These are phyloP conservation scores for Turritis glabra DNA, from an alignment of 345 rosid genomes.

Conservation along the genomic window DNA sequence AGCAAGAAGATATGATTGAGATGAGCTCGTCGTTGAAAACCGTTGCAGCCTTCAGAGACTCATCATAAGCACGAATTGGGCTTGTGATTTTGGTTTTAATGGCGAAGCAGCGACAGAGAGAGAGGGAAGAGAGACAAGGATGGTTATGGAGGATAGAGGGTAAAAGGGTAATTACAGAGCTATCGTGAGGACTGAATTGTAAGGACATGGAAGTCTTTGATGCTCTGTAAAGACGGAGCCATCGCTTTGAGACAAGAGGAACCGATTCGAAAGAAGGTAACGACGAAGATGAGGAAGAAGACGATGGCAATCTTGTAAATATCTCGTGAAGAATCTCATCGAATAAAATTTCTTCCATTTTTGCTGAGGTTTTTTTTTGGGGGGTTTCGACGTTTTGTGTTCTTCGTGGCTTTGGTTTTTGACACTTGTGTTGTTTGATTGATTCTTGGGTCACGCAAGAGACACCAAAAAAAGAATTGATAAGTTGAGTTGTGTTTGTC, in stretches of 20 bases:
- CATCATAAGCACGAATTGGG: background rate
- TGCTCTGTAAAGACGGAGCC: constrained; percentile 78
- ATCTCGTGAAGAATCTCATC: constrained; percentile 86
- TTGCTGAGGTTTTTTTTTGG: background rate
- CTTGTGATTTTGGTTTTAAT: constrained; percentile 16
- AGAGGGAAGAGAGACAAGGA: constrained; percentile 65
- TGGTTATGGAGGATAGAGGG: constrained; percentile 55
- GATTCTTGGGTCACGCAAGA: constrained; percentile 36
- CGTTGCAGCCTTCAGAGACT: background rate
- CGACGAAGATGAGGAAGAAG: constrained; percentile 32
- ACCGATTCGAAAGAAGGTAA: constrained; percentile 35
- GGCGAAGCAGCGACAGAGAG: constrained; percentile 33
- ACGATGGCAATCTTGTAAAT: constrained; percentile 51
- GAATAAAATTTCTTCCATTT: constrained; percentile 62
- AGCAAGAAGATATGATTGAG: constrained; percentile 47
- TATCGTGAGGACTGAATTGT: constrained; percentile 37
- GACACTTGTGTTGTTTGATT: constrained; percentile 29
- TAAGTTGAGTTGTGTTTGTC: constrained; percentile 24
- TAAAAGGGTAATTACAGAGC: constrained; percentile 42
- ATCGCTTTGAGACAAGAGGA: constrained; percentile 81
- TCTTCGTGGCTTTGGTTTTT: constrained; percentile 12
- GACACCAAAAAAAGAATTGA: background rate
- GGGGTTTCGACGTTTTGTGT: background rate
- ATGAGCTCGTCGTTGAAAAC: constrained; percentile 43
- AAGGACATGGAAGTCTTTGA: constrained; percentile 74